phyloP scores from a whole-genome alignment of 1,139 yeast species.

The Magnusiomyces fungicola region DNA sequence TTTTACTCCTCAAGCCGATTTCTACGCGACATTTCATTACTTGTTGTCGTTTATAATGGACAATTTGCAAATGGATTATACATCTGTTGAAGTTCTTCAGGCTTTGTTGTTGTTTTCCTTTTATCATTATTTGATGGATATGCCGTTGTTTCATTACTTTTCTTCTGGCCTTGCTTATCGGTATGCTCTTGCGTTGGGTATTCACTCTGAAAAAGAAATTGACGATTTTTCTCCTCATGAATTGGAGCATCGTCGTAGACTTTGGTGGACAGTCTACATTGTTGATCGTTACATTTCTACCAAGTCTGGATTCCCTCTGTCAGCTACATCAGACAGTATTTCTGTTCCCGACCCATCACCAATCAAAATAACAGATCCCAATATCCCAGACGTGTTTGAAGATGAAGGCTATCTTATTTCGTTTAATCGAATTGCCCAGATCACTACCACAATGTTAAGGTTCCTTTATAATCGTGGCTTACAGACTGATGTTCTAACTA shows the following conservation, averaged over 20 bases:
- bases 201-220: constrained; percentile 42
- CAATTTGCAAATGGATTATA: constrained; percentile 19
- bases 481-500: constrained; percentile 59
- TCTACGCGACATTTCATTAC: constrained; percentile 21
- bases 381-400: constrained; percentile 64
- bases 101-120: constrained; percentile 70
- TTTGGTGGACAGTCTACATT: constrained; percentile 93
- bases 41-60: constrained; percentile 19
- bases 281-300: constrained; percentile 80
- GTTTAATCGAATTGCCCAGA: constrained; percentile 74
- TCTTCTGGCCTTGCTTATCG: constrained; percentile 74
- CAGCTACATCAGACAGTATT: constrained; percentile 63
- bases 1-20: constrained; percentile 19
- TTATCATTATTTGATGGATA: constrained; percentile 77
- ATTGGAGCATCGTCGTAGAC: constrained; percentile 67
- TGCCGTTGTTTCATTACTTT: constrained; percentile 74
- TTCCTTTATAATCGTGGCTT: constrained; percentile 63
- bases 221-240: constrained; percentile 16
- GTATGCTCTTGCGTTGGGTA: constrained; percentile 65
- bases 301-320: constrained; percentile 75
- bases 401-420: constrained; percentile 72
- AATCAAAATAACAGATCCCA: constrained; percentile 33
- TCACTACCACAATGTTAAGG: constrained; percentile 66
- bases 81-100: constrained; percentile 49
- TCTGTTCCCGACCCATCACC: constrained; percentile 49